These are phyloP conservation scores for Grifola frondosa DNA, from an alignment of 1,284 basidiomycete species.

Conservation along the genomic window DNA sequence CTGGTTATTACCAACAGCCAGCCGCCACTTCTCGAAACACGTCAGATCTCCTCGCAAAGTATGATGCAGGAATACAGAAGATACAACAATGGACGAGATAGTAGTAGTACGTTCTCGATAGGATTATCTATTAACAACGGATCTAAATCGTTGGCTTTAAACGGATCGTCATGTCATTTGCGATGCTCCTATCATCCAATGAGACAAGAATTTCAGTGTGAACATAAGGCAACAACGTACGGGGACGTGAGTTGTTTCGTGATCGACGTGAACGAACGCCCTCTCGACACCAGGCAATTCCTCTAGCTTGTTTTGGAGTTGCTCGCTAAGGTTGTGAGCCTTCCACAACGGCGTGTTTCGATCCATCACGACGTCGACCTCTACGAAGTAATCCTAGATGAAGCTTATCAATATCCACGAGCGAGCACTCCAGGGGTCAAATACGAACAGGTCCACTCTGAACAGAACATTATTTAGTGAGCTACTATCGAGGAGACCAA, in stretches of 20 bases:
- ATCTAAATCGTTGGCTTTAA: too few species aligned
- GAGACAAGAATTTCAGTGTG: neutral
- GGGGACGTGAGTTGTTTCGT: constrained; percentile 82
- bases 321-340: constrained; percentile 89
- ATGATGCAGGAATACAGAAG: constrained; percentile 14
- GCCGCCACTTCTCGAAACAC: neutral
- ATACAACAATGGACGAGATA: constrained; percentile 9
- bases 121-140: neutral
- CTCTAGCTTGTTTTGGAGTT: constrained; percentile 92
- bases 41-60: constrained; percentile 13
- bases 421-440: too few species aligned
- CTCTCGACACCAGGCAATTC: constrained; percentile 88
- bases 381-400: constrained; percentile 85
- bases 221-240: constrained; percentile 40
- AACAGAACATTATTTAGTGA: constrained; percentile 1
- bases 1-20: too few species aligned
- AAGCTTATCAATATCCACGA: neutral
- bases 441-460: constrained; percentile 63
- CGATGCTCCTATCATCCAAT: constrained; percentile 35
- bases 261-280: constrained; percentile 91
- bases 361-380: constrained; percentile 92
- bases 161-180: constrained; percentile 23
- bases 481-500: neutral
- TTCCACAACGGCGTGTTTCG: constrained; percentile 85
- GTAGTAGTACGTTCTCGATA: neutral